These are phyloP conservation scores for Glomus cerebriforme DNA, from an alignment of 192 early-diverging fungal species.

Conservation along the genomic window DNA sequence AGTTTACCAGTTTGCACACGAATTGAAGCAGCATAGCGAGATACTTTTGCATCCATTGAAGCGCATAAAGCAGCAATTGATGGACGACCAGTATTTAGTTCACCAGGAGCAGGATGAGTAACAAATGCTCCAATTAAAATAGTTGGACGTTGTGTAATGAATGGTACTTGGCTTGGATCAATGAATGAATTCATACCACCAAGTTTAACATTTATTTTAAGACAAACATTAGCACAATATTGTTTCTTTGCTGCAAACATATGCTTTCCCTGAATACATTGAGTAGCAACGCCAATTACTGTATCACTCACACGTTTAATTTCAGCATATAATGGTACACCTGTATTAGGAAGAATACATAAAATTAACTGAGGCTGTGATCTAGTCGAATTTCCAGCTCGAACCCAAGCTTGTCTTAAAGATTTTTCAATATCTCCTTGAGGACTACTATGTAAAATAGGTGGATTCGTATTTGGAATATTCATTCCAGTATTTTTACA, in stretches of 20 bases:
- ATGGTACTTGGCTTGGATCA: slow-evolving; percentile 56
- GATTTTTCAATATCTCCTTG: background rate
- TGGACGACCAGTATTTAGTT: background rate
- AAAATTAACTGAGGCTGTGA: background rate
- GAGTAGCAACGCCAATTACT: background rate
- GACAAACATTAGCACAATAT: slow-evolving; percentile 94
- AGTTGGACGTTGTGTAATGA: slow-evolving; percentile 33
- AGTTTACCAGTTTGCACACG: background rate
- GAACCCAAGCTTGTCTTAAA: background rate
- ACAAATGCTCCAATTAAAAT: background rate
- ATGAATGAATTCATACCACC: slow-evolving; percentile 81
- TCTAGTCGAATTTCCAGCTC: background rate
- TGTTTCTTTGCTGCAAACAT: slow-evolving; percentile 44
- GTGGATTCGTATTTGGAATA: slow-evolving; percentile 53
- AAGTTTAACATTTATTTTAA: slow-evolving; percentile 93
- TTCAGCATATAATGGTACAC: background rate
- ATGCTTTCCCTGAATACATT: background rate
- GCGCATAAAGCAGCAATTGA: background rate
- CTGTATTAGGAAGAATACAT: background rate
- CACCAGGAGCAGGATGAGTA: background rate
- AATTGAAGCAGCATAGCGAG: background rate
- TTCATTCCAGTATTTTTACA: slow-evolving; percentile 73
- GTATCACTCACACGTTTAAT: background rate
- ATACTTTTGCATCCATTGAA: background rate
- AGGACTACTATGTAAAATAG: slow-evolving; percentile 54